Evolutionary conservation across 306 rosid genomes (phyloP).

Genomic region (Coriaria nepalensis): DNA sequence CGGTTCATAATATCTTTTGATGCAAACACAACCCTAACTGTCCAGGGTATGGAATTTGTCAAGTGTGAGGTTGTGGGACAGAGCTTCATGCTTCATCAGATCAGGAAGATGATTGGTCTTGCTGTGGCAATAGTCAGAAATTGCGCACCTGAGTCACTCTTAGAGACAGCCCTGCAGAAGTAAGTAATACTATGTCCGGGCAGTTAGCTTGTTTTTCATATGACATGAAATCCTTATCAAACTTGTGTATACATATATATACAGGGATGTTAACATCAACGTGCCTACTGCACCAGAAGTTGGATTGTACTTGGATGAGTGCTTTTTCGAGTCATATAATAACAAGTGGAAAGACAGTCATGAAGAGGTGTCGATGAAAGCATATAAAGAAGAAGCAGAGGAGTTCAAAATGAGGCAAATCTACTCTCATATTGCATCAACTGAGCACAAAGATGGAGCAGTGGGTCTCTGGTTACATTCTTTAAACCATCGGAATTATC

Average conservation of each 20-base stretch:
- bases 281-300: slow-evolving; percentile 98
- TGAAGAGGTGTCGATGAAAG: slow-evolving; percentile 77
- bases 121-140: slow-evolving; percentile 85
- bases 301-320: slow-evolving; percentile 86
- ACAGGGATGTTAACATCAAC: slow-evolving; percentile 61
- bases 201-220: neutral
- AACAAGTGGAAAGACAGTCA: slow-evolving; percentile 88
- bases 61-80: slow-evolving; percentile 92
- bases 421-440: slow-evolving; percentile 64
- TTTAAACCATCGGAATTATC: slow-evolving; percentile 76
- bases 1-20: slow-evolving; percentile 65
- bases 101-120: slow-evolving; percentile 85
- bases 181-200: slow-evolving; percentile 21
- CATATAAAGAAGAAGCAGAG: slow-evolving; percentile 54
- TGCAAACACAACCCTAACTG: slow-evolving; percentile 31
- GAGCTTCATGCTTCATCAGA: slow-evolving; percentile 99
- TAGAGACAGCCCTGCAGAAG: slow-evolving; percentile 64
- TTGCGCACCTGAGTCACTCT: slow-evolving; percentile 58
- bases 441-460: slow-evolving; percentile 75
- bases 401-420: slow-evolving; percentile 74
- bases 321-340: slow-evolving; percentile 73
- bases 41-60: slow-evolving; percentile 66
- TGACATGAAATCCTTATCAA: slow-evolving; percentile 1
- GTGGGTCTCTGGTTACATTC: slow-evolving; percentile 90
- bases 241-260: slow-evolving; percentile 5